Percentiles rank a stretch among this genome's conserved stretches.
phyloP scores from a whole-genome alignment of 306 rosid species.

The Crataegus laevigata region DNA sequence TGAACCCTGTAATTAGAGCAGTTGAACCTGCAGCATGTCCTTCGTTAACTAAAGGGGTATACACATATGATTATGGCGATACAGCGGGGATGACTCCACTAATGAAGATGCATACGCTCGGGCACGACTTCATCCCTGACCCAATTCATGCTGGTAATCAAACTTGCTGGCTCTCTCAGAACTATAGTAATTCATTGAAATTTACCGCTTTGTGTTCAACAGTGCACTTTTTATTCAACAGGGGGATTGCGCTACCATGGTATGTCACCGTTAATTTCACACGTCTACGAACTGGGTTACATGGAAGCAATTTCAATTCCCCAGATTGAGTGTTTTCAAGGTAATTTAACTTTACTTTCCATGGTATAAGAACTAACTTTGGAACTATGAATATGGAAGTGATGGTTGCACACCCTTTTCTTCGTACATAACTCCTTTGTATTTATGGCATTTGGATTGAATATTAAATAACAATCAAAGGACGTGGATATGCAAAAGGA shows the following conservation, averaged over 20 bases:
- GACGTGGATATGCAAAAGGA: too few species aligned
- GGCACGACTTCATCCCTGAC: constrained; percentile 85
- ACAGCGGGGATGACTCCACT: constrained; percentile 91
- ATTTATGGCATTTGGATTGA: too few species aligned
- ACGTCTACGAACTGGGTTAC: constrained; percentile 66
- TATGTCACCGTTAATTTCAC: constrained; percentile 94
- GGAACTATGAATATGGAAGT: not conserved
- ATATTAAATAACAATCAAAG: too few species aligned
- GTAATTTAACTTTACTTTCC: constrained; percentile 22
- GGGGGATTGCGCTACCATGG: constrained; percentile 99
- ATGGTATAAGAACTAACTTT: not conserved
- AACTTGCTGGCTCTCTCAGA: not conserved
- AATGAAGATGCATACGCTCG: constrained; percentile 98
- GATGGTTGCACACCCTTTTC: too few species aligned
- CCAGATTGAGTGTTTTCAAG: constrained; percentile 77
- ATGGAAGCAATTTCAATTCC: constrained; percentile 95
- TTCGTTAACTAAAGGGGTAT: constrained; percentile 82
- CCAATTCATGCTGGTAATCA: constrained; percentile 88
- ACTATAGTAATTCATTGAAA: not conserved
- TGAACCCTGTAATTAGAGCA: constrained; percentile 77
- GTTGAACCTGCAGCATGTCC: constrained; percentile 92
- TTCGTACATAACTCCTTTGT: too few species aligned
- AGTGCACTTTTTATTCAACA: constrained; percentile 9
- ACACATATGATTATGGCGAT: constrained; percentile 80
- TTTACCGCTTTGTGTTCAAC: constrained; percentile 2